Evolutionary conservation across 1,284 basidiomycete genomes (phyloP), one percentile per base, ranked within the genome.

Genomic region (Inonotus hispidus): DNA sequence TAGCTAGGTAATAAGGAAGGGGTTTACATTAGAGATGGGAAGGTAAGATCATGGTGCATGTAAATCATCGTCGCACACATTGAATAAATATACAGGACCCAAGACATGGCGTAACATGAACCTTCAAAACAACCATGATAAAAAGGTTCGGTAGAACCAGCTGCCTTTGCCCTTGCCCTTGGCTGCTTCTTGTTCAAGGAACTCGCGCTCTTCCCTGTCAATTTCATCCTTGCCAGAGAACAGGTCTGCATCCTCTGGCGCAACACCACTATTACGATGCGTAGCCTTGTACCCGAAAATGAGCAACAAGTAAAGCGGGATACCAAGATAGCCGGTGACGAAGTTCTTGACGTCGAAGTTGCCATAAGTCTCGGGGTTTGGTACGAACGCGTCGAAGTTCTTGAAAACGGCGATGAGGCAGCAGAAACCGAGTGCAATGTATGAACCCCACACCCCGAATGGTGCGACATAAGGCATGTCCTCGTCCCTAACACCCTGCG

Each of bases 391-490:
- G 64, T 89, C 77, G 70, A 90, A 91, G 14, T 79, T 80, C 71
- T 82, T 82, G 77, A 90, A 90, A 46, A 90, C 63, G 7, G 82
- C 82, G 67, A 90, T 83, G 64, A 88, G 74, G 2, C 65, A 74
- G 3, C 87, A 88, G 47, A 77, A 71, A 39, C 81, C 70, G 32
- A 91, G 71, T 37, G 83, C 84, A 68, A 86, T 80, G 79, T 81
- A 86, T 37, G 80, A 80, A 10, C 83, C 83, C 68, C 73, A 85
- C 13, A 83, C 82, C 69, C 87, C 84, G 70, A 84, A 79, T 2
- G 84, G 84, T 5, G 88, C 86, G 68, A 82, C 83, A 73, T 87
- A 92, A 0, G 87, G 85, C 14, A 92, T 75, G 8, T 75, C 72
- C 53, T 86, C 80, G 19, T 88, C 78, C 1, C 80, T 81, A 65